phyloP scores from a whole-genome alignment of 352 stramenopile genomes.

The Phytophthora boehmeriae region DNA sequence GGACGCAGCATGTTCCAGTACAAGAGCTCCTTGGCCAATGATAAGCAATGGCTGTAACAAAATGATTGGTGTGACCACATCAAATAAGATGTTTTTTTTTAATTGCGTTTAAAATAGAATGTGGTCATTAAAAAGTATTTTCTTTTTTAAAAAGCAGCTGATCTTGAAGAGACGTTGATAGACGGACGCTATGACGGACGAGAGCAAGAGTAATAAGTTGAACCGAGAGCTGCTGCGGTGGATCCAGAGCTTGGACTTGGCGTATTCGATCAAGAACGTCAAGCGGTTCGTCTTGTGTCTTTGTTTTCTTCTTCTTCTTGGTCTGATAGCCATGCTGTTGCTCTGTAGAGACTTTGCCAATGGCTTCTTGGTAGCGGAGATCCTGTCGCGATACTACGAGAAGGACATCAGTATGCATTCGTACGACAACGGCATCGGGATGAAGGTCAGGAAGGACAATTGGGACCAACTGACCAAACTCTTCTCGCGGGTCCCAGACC shows the following conservation, averaged over 20 bases:
- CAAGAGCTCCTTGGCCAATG: slow-evolving; percentile 39
- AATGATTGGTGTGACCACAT: too few species aligned
- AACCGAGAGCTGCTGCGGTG: slow-evolving; percentile 91
- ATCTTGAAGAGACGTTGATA: slow-evolving; percentile 23
- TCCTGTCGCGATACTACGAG: slow-evolving; percentile 92
- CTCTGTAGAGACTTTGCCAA: slow-evolving; percentile 84
- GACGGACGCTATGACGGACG: slow-evolving; percentile 11
- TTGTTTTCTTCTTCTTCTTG: too few species aligned
- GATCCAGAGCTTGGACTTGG: slow-evolving; percentile 93
- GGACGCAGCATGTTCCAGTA: slow-evolving; percentile 40
- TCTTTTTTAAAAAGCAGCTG: too few species aligned
- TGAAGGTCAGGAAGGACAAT: slow-evolving; percentile 93
- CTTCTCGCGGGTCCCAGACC: slow-evolving; percentile 74
- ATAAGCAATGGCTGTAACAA: too few species aligned
- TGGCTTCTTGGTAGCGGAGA: slow-evolving; percentile 92
- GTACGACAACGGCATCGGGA: slow-evolving; percentile 92
- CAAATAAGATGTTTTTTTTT: too few species aligned
- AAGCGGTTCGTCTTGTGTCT: slow-evolving; percentile 56
- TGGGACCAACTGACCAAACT: slow-evolving; percentile 89
- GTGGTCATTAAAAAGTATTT: too few species aligned
- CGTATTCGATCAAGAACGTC: slow-evolving; percentile 94
- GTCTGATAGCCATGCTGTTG: neutral
- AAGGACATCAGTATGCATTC: slow-evolving; percentile 94
- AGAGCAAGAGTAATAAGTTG: slow-evolving; percentile 65
- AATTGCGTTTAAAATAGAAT: too few species aligned